Conservation (phyloP, 164 flowering plant genomes). For the Protea cynaroides region DNA sequence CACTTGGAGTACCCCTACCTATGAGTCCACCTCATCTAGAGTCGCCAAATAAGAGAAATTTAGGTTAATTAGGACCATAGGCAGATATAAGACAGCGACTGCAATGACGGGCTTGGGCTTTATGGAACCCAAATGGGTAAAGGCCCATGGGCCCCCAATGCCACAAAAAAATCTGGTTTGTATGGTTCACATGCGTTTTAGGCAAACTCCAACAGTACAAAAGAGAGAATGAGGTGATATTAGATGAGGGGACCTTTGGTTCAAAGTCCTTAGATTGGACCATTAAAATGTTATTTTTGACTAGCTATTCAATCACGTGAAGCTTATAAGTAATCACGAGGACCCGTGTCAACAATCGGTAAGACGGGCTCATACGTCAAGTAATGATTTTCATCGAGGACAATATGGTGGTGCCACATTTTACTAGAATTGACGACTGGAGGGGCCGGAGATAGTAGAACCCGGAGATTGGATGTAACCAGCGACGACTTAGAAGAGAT, state of each 20-base stretch:
- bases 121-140: background rate
- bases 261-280: background rate
- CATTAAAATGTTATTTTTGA: background rate
- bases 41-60: no score
- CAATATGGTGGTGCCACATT: background rate
- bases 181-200: background rate
- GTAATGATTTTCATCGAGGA: no score
- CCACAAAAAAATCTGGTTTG: background rate
- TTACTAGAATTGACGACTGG: no score
- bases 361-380: no score
- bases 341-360: background rate
- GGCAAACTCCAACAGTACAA: background rate
- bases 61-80: no score
- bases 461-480: background rate
- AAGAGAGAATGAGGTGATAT: background rate
- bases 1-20: no score
- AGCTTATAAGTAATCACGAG: background rate
- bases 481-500: background rate
- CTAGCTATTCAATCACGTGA: background rate
- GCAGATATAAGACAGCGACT: background rate
- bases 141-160: background rate
- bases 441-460: background rate
- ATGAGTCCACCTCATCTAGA: no score
- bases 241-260: background rate
- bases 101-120: background rate